phyloP scores from a whole-genome alignment of 805 yeast species.

The Ogataea glucozyma region DNA sequence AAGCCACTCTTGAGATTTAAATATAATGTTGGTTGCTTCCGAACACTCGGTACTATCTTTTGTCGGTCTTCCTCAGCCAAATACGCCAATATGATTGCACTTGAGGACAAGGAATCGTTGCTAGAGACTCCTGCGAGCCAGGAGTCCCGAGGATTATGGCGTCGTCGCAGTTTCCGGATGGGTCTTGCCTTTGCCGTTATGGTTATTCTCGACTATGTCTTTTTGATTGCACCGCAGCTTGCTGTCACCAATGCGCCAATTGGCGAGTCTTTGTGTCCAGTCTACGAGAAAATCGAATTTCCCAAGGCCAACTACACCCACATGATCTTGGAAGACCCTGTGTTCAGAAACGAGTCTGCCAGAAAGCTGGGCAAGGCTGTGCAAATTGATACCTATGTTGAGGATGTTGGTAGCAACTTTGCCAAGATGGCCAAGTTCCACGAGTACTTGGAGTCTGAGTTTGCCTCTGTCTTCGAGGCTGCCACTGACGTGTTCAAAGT shows the following conservation, averaged over 20 bases:
- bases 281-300: conserved; percentile 26
- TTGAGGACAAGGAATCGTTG: conserved; percentile 7
- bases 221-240: neutral
- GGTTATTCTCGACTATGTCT: neutral
- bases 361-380: conserved; percentile 49
- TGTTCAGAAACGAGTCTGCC: conserved; percentile 39
- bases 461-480: conserved; percentile 49
- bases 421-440: conserved; percentile 39
- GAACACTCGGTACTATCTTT: no score
- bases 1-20: no score
- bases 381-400: conserved; percentile 51
- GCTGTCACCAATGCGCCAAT: neutral
- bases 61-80: neutral
- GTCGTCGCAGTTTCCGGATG: no score
- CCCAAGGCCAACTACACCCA: conserved; percentile 15
- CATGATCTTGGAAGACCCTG: conserved; percentile 36
- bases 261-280: conserved; percentile 29
- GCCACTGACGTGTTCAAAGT: conserved; percentile 54
- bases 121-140: no score
- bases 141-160: no score
- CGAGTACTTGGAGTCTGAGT: conserved; percentile 49
- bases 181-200: neutral
- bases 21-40: no score
- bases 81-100: neutral
- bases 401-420: conserved; percentile 24